These are phyloP conservation scores for Lepiota brunneoincarnata DNA, from an alignment of 768 basidiomycete species.

Conservation along the genomic window DNA sequence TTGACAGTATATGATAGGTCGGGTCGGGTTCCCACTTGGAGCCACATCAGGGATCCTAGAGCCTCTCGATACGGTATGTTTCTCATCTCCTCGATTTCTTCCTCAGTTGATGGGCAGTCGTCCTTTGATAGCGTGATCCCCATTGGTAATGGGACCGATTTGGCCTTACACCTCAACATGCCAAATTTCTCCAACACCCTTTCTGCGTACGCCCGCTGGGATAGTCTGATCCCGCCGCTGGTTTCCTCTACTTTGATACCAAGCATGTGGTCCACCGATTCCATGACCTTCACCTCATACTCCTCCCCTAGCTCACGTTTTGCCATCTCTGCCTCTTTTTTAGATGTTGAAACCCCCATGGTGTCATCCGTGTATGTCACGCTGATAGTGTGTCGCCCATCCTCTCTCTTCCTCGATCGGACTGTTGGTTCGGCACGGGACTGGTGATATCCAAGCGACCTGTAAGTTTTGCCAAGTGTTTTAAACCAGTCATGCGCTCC, in stretches of 20 bases:
- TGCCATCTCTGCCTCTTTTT: too few relatives aligned
- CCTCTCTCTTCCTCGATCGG: constrained; percentile 6
- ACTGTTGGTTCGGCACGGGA: constrained; percentile 16
- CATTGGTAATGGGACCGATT: not conserved
- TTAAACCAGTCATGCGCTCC: too few relatives aligned
- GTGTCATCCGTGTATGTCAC: not conserved
- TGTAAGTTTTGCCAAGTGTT: too few relatives aligned
- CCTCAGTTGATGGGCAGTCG: too few relatives aligned
- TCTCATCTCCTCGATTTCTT: too few relatives aligned
- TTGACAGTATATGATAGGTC: too few relatives aligned
- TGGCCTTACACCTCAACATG: not conserved
- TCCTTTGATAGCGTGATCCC: not conserved
- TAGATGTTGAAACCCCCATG: not conserved
- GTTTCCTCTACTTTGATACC: not conserved
- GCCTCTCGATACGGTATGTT: too few relatives aligned
- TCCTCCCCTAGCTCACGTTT: not conserved
- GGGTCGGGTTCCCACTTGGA: too few relatives aligned
- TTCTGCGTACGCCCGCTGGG: not conserved
- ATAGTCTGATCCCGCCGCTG: not conserved
- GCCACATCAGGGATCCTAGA: too few relatives aligned
- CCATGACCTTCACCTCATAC: constrained; percentile 2
- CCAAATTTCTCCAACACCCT: constrained; percentile 5
- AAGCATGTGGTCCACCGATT: constrained; percentile 7
- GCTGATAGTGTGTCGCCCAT: not conserved
- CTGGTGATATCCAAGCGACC: constrained; percentile 5